These are phyloP conservation scores for Trichoderma orchidacearum DNA, from an alignment of 495 filamentous ascomycete species.

Conservation along the genomic window DNA sequence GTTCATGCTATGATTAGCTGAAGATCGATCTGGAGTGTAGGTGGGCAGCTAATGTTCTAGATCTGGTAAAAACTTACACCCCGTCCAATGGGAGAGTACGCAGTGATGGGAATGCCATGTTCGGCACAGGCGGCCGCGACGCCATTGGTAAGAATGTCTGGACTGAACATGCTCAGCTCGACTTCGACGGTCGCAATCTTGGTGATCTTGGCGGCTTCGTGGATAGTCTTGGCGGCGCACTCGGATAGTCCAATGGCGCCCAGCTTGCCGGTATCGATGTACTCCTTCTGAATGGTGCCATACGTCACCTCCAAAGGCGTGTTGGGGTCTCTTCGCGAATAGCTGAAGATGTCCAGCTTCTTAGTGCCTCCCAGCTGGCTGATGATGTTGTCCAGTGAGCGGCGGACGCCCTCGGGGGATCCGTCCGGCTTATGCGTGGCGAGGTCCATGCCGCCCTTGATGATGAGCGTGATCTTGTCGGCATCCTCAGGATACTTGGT, in stretches of 20 bases:
- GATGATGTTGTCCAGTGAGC: conserved; percentile 55
- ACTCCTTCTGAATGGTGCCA: conserved; percentile 39
- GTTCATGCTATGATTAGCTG: conserved; percentile 2
- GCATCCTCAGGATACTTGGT: conserved; percentile 53
- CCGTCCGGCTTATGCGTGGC: conserved; percentile 34
- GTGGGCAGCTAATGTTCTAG: conserved; percentile 4
- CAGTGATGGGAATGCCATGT: conserved; percentile 57
- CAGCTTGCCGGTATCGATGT: conserved; percentile 64
- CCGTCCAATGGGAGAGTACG: conserved; percentile 34
- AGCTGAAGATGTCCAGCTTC: conserved; percentile 72
- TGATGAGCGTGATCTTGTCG: conserved; percentile 46
- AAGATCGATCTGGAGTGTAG: too few species aligned
- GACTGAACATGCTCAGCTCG: conserved; percentile 59
- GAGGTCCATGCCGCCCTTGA: conserved; percentile 45
- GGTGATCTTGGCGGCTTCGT: conserved; percentile 52
- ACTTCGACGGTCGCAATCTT: conserved; percentile 67
- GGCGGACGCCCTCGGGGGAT: conserved; percentile 45
- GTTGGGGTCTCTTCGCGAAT: conserved; percentile 54
- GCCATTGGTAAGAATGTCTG: conserved; percentile 60
- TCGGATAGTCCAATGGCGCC: conserved; percentile 69
- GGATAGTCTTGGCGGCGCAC: conserved; percentile 58
- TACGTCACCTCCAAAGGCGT: conserved; percentile 35
- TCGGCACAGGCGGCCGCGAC: conserved; percentile 59
- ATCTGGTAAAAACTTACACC: conserved; percentile 32
- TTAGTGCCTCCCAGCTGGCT: conserved; percentile 56